Evolutionary conservation across 495 filamentous ascomycete species (phyloP).

Genomic region (Aspergillus carlsbadensis): DNA sequence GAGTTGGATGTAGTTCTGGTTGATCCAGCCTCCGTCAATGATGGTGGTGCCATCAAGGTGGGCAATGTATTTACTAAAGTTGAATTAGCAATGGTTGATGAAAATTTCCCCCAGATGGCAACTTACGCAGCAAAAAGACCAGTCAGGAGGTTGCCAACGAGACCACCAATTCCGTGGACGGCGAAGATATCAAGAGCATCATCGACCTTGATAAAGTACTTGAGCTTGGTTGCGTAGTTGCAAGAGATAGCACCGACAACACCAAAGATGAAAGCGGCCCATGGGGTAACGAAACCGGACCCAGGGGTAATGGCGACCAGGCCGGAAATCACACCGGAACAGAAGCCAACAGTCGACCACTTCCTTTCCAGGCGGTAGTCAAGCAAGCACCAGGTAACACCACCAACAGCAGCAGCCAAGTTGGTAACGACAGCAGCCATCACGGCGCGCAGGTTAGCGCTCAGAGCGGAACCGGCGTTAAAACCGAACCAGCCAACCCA

Average conservation of each 20-base stretch:
- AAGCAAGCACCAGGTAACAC: slow-evolving; percentile 92
- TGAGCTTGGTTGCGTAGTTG: slow-evolving; percentile 97
- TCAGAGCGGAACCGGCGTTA: slow-evolving; percentile 90
- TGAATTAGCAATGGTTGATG: slow-evolving; percentile 13
- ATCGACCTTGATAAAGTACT: slow-evolving; percentile 83
- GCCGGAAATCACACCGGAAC: slow-evolving; percentile 89
- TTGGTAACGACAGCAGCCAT: slow-evolving; percentile 61
- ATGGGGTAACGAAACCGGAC: slow-evolving; percentile 86
- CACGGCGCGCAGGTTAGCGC: slow-evolving; percentile 78
- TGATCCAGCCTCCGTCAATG: slow-evolving; percentile 87
- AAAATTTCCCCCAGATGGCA: background rate
- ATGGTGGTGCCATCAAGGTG: slow-evolving; percentile 73
- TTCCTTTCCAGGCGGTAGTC: slow-evolving; percentile 93
- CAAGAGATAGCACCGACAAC: slow-evolving; percentile 78
- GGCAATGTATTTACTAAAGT: slow-evolving; percentile 73
- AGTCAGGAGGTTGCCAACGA: slow-evolving; percentile 87
- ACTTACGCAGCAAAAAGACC: slow-evolving; percentile 87
- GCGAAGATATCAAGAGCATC: slow-evolving; percentile 95
- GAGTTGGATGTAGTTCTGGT: slow-evolving; percentile 86
- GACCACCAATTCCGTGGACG: slow-evolving; percentile 82
- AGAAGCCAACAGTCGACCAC: slow-evolving; percentile 97
- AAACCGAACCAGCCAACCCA: slow-evolving; percentile 99
- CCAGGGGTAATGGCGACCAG: slow-evolving; percentile 93
- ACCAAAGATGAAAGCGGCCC: slow-evolving; percentile 90
- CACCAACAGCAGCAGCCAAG: slow-evolving; percentile 63